Base-by-base conservation (phyloP, 495 filamentous ascomycete species). In the Achaetomiella virescens region DNA sequence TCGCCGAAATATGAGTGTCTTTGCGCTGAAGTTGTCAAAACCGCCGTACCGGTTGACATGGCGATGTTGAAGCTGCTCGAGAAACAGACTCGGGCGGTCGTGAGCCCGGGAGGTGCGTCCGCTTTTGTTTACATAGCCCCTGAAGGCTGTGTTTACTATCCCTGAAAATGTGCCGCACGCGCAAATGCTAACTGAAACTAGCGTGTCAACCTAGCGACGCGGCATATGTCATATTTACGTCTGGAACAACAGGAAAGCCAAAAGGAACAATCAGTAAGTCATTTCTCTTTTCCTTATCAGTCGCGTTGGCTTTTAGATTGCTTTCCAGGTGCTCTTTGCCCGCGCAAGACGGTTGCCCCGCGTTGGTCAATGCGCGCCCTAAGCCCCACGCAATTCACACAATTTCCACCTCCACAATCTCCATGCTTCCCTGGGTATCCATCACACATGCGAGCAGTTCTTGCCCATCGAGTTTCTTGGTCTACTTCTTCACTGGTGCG, bases 181-280 rank as follows among this genome's bases (percentile, higher is more conserved):
- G 22, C 0, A 2, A 20, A 22, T 48, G 10, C 20, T 54, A 42
- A 18, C 22, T 10, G 44, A 46, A 6, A 59, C 17, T 38, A 36
- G 24, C 15, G 50, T 64, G 18, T 42, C 25, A 15, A 24, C 62
- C 52, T 43, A 36, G 10, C 25, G 53, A 68, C 43, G 29, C 61
- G 5, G 51, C 60, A 5, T 88, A 81, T 61, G 67, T 82, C 14
- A 70, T 83, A 4, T 85, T 82, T 55, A 86, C 84, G 0, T 77
- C 78, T 60, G 84, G 84, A 0, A 79, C 74, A 12, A 86, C 82
- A 0, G 84, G 84, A 1, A 76, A 75, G 14, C 80, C 84, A 0
- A 69, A 72, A 55, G 55, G 78, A 9, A 67, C 79, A 21, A 56
- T 79, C 33, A 56, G 49, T 64, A 71, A 3, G 45, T 42, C 20